Base-by-base conservation (phyloP, 345 rosid genomes). In the Hypericum perforatum region DNA sequence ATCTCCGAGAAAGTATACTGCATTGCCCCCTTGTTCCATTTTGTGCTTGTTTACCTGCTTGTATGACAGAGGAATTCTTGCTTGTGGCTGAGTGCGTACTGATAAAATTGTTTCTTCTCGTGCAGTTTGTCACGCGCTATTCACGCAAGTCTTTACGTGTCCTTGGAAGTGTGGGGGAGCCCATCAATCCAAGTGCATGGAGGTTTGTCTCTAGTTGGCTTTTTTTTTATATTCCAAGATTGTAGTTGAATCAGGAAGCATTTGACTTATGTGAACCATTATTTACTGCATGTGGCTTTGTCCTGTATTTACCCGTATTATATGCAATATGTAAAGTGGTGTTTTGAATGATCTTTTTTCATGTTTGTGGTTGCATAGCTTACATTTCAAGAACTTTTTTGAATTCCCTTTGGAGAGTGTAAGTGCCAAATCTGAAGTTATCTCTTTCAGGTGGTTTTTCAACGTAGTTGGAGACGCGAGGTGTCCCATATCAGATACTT, bases 151-250 rank as follows among this genome's bases (percentile, higher is more conserved):
- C 98, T 15, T 63, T 92, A 43, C 76, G 98, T 53, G 82, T 88
- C 59, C 90, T 92, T 66, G 98, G 98, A 71, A 92, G 95, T 67
- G 98, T 92, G 15, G 98, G 98, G n/a, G 96, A 92, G 78, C 98
- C 98, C 58, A 92, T 92, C 54, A 92, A 92, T 76, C 98, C 98
- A 43, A 92, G 95, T 60, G 95, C 98, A 52, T 92, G 98, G 96
- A 92, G 98, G 98, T 92, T 66, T 13, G 32, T 22, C 32, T 22
- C 32, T 22, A 22, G 32, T 54, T 49, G 49, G 53, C 70, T 54
- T 41, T 43, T 53, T 53, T 10, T 56, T 48, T 50, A 46, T 53
- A 63, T 57, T 62, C 13, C 57, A 22, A 22, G 32, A 22, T 22
- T 22, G 32, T 4, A 22, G 32, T 45, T 65, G 8, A 63, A 60